Base-by-base conservation (phyloP, 2,329 filamentous ascomycete species). In the Leptographium flavum region DNA sequence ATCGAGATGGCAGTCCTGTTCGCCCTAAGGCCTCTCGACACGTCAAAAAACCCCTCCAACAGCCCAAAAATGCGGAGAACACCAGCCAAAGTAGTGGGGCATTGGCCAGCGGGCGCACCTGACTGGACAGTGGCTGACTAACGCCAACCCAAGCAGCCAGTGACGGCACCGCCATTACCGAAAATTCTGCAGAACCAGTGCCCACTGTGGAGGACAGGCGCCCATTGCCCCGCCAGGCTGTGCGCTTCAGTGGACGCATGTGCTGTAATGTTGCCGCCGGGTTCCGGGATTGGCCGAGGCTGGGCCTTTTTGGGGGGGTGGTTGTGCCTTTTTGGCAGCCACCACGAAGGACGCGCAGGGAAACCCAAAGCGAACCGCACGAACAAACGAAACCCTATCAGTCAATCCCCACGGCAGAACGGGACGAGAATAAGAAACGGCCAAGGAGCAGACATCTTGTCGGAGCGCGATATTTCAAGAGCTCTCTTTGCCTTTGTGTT, bases 251-350 rank as follows among this genome's bases (percentile, higher is more conserved):
- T 41, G 39, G 39, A 11, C n/a, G 28, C 14, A 28, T n/a, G 10
- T 21, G 32, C 14, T 27, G 31, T 36, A 15, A 27, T 14, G 9
- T 14, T 36, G 31, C 35, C 43, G 43, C 43, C 10, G 38, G 2
- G 19, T 45, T 45, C 43, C 43, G 43, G 43, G 22, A 45, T 45
- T 45, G 43, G 38, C 43, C 43, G 43, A 45, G 36, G 43, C 37
- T 21, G 28, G 27, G 15, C 17, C 8, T 4, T 15, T 19, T 4
- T 27, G n/a, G n/a, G n/a, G n/a, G n/a, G n/a, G n/a, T 4, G 38
- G n/a, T 32, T 15, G 13, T 36, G 8, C 17, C 35, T 37, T 23
- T 13, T 21, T 23, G 32, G 32, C n/a, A n/a, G n/a, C n/a, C n/a
- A n/a, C n/a, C n/a, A n/a, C n/a, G n/a, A n/a, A n/a, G n/a, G n/a